phyloP scores from a whole-genome alignment of 2,329 filamentous ascomycete species.

The Colletotrichum sp. region DNA sequence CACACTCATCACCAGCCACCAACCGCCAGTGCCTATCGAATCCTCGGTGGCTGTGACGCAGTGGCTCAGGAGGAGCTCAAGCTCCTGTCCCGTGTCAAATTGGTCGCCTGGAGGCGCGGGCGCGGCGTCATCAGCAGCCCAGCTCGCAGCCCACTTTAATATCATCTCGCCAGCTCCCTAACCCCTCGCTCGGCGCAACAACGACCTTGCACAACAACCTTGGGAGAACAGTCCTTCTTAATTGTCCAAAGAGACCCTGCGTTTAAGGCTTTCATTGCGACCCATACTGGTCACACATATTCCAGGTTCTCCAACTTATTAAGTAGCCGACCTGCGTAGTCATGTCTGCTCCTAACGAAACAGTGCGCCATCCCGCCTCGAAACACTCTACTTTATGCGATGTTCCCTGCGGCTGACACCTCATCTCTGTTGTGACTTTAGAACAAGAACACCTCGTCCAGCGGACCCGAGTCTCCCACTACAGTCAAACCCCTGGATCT shows the following conservation, averaged over 20 bases:
- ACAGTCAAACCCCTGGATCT: conserved; percentile 70
- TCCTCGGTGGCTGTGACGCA: not conserved
- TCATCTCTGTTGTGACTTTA: conserved; percentile 27
- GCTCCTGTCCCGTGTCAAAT: not conserved
- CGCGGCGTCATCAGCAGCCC: conserved; percentile 22
- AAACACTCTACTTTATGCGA: conserved; percentile 23
- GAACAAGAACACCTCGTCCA: conserved; percentile 47
- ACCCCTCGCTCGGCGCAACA: conserved; percentile 20
- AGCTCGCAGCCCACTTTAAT: conserved; percentile 23
- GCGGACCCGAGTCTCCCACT: conserved; percentile 67
- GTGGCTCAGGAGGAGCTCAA: conserved; percentile 17
- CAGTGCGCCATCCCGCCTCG: conserved; percentile 42
- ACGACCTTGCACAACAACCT: conserved; percentile 17
- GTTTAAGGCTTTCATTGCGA: not conserved
- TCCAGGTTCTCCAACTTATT: not conserved
- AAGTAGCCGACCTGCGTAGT: conserved; percentile 22
- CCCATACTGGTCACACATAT: not conserved
- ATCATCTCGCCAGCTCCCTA: conserved; percentile 20
- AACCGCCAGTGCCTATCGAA: not conserved
- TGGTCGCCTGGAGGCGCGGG: conserved; percentile 13
- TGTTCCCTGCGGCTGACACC: conserved; percentile 17
- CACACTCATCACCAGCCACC: not conserved
- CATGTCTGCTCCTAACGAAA: conserved; percentile 49
- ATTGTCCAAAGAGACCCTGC: not conserved
- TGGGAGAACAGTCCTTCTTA: not conserved